These are phyloP conservation scores for Dinochytrium kinnereticum DNA, from an alignment of 371 early-diverging fungal species.

Conservation along the genomic window DNA sequence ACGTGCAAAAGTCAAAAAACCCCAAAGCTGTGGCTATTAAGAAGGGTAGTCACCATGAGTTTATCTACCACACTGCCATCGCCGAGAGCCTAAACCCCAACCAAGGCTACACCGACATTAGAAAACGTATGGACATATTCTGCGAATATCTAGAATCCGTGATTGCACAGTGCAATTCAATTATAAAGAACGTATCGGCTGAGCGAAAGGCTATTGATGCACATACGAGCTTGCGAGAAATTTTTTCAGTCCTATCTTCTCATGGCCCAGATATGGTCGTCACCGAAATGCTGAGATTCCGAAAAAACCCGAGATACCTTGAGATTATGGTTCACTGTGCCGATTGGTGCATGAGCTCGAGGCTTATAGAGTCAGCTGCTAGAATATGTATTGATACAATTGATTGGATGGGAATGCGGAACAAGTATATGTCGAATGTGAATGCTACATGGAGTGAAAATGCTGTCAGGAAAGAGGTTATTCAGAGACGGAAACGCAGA, in stretches of 20 bases:
- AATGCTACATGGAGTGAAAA: constrained; percentile 22
- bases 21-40: constrained; percentile 18
- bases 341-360: constrained; percentile 38
- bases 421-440: constrained; percentile 23
- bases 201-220: constrained; percentile 28
- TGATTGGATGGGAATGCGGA: constrained; percentile 46
- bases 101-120: constrained; percentile 19
- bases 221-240: constrained; percentile 40
- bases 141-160: constrained; percentile 44
- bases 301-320: constrained; percentile 51
- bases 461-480: constrained; percentile 25
- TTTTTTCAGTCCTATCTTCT: constrained; percentile 27
- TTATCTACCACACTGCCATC: neutral
- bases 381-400: constrained; percentile 40
- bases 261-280: constrained; percentile 40
- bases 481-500: constrained; percentile 14
- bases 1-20: constrained; percentile 34
- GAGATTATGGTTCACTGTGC: constrained; percentile 38
- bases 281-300: constrained; percentile 39
- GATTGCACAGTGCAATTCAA: constrained; percentile 23
- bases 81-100: neutral
- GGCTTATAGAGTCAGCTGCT: constrained; percentile 28
- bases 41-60: constrained; percentile 5
- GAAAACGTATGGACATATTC: constrained; percentile 26
- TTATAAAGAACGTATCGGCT: constrained; percentile 14